Conservation (phyloP, 371 early-diverging fungal genomes). For the Haplosporangium sp. region DNA sequence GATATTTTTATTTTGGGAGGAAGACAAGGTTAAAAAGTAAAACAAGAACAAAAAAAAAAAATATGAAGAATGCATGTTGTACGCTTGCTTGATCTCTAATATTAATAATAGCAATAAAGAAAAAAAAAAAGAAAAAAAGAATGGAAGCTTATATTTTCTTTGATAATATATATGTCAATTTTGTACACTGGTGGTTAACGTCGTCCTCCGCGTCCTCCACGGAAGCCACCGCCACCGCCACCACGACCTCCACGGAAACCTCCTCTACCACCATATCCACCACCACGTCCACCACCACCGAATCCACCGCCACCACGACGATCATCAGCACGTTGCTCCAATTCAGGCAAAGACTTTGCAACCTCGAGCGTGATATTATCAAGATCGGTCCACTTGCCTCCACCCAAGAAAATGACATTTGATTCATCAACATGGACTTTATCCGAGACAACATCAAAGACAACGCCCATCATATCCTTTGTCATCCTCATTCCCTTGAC, state of each 20-base stretch:
- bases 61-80: no score
- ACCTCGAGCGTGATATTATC: conserved; percentile 72
- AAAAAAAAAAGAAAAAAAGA: neutral
- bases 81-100: neutral
- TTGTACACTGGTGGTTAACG: conserved; percentile 12
- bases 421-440: conserved; percentile 72
- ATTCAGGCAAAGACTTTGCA: conserved; percentile 81
- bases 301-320: conserved; percentile 60
- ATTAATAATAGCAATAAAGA: neutral
- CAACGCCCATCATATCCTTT: conserved; percentile 82
- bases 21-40: neutral
- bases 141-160: neutral
- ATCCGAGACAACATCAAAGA: conserved; percentile 80
- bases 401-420: conserved; percentile 57
- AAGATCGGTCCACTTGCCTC: conserved; percentile 73
- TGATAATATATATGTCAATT: no score
- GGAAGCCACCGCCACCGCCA: conserved; percentile 57
- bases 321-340: conserved; percentile 68
- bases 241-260: conserved; percentile 47
- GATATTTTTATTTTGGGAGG: neutral
- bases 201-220: conserved; percentile 39
- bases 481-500: conserved; percentile 84
- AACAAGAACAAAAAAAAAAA: neutral
- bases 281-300: conserved; percentile 57
- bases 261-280: conserved; percentile 56